Conservation (phyloP, 768 basidiomycete species). For the Cubamyces sp. region DNA sequence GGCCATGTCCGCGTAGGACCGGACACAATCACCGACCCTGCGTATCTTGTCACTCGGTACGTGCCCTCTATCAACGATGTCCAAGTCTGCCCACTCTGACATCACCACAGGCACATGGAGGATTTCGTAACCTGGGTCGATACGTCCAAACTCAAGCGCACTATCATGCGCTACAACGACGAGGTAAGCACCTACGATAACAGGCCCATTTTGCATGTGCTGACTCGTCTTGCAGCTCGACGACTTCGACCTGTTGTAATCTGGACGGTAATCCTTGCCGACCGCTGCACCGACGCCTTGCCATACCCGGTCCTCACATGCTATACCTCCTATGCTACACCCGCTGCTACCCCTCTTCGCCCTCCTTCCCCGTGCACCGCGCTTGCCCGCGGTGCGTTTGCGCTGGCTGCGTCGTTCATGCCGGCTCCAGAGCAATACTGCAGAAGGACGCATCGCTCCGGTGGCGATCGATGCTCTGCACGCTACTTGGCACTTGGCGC, state of each 20-base stretch:
- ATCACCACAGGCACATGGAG: constrained; percentile 80
- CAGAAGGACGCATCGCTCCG: no score
- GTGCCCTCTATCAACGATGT: constrained; percentile 23
- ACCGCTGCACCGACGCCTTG: background rate
- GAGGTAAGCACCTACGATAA: constrained; percentile 55
- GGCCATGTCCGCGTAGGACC: constrained; percentile 98
- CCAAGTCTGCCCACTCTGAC: constrained; percentile 15
- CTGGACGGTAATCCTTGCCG: background rate
- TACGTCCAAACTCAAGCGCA: constrained; percentile 94
- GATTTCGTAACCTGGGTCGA: constrained; percentile 99
- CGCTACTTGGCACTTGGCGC: no score
- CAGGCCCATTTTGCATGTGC: background rate
- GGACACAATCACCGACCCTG: constrained; percentile 94
- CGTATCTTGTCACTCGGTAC: constrained; percentile 89
- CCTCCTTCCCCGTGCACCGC: no score
- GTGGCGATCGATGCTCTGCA: no score
- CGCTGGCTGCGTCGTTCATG: no score
- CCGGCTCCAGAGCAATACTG: no score
- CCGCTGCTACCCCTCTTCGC: no score
- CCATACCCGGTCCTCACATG: background rate
- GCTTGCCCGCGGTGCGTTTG: no score
- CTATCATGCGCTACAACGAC: constrained; percentile 95
- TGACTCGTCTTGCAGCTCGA: constrained; percentile 64
- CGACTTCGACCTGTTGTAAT: constrained; percentile 85
- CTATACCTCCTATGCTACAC: no score